Evolutionary conservation across 257 asterid genomes (phyloP).

Genomic region (Capsicum rhomboideum): DNA sequence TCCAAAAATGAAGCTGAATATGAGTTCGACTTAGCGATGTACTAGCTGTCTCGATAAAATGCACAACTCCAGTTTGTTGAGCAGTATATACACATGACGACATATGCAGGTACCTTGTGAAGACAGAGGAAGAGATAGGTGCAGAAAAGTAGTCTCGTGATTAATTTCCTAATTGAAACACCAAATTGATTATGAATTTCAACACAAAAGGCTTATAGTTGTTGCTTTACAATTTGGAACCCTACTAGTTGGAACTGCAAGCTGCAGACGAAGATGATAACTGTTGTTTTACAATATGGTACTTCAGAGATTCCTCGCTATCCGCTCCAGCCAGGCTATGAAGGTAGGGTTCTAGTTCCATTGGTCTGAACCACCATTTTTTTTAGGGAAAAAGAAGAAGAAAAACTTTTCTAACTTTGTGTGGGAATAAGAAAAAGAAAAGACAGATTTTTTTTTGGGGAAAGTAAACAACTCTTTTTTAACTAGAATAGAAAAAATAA

Average conservation of each 20-base stretch:
- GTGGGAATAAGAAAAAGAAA: background rate
- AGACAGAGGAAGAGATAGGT: background rate
- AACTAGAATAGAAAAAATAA: background rate
- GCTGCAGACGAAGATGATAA: background rate
- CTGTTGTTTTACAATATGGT: background rate
- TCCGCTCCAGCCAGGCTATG: background rate
- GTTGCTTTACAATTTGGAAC: background rate
- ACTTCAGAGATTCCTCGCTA: background rate
- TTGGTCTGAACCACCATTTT: background rate
- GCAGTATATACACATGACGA: background rate
- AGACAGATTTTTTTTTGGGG: background rate
- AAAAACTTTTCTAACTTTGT: background rate
- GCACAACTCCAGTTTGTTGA: background rate
- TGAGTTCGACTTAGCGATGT: background rate
- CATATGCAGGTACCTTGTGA: background rate
- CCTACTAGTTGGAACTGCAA: background rate
- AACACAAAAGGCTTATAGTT: background rate
- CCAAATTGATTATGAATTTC: background rate
- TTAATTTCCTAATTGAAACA: background rate
- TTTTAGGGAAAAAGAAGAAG: background rate
- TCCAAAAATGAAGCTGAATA: background rate
- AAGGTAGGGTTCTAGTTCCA: background rate
- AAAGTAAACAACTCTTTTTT: background rate
- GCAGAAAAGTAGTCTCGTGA: background rate
- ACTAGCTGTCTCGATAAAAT: background rate